phyloP scores from a whole-genome alignment of 352 stramenopile genomes.

The Globisporangium alternatum region DNA sequence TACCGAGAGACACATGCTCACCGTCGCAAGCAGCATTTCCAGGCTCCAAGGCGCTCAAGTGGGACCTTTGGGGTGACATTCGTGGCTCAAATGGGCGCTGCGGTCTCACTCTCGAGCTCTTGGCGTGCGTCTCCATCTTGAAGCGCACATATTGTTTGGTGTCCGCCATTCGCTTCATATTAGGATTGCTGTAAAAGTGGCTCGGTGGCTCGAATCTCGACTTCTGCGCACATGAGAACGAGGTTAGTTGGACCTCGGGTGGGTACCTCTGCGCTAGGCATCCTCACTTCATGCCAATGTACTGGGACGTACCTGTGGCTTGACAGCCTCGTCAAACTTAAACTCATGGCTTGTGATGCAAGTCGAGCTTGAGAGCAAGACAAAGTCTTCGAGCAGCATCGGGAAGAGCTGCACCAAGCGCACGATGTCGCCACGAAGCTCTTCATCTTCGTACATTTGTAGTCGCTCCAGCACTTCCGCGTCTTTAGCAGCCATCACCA shows the following conservation, averaged over 20 bases:
- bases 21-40: background rate
- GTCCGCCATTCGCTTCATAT: background rate
- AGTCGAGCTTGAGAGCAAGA: constrained; percentile 9
- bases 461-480: background rate
- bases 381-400: constrained; percentile 44
- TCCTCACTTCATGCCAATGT: background rate
- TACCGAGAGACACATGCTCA: background rate
- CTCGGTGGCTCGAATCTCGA: background rate
- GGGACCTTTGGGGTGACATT: background rate
- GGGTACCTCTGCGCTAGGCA: background rate
- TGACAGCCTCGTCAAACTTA: background rate
- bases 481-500: background rate
- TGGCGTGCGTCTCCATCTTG: background rate
- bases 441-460: constrained; percentile 16
- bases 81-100: background rate
- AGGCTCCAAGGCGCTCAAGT: background rate
- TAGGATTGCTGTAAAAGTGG: background rate
- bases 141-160: background rate
- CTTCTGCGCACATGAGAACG: background rate
- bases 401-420: constrained; percentile 52
- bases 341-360: background rate
- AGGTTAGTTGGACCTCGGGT: background rate
- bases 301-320: background rate
- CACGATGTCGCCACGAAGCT: constrained; percentile 29
- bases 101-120: background rate